Evolutionary conservation across 192 early-diverging fungal genomes (phyloP), one percentile per base, ranked within the genome.

Genomic region (Linnemannia elongata): DNA sequence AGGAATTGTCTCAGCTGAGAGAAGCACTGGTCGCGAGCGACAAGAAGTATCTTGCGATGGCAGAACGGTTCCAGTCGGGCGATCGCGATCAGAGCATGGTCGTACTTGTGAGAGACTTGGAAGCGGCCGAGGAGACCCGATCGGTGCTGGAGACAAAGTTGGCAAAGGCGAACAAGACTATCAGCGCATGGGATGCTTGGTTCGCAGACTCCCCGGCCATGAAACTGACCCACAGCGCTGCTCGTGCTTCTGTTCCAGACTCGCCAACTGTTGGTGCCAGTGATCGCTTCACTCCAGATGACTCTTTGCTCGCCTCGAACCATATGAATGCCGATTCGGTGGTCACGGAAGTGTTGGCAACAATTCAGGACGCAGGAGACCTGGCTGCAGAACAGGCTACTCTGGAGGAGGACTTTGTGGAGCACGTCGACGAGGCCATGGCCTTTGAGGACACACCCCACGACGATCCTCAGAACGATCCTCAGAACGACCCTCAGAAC

Each of bases 341-440:
- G 27, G 27, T 2, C 27, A 35, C 47, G 27, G 74, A 33, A 35
- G 33, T 36, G 13, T 24, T 75, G 54, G 74, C 12, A 7, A 35
- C 49, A 0, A 75, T 75, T 41, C 54, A 60, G 24, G 74, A 75
- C 20, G 74, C 52, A 49, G 74, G 49, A 39, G 15, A 75, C 4
- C 33, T 36, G n/a, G 74, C 30, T 18, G 74, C 20, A 18, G 52
- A 75, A 33, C 52, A 33, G 52, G 45, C 74, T 75, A 10, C 47
- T 38, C 74, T 17, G 36, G 33, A 75, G 5, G 74, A 75, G 33
- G 74, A 52, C 18, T 57, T 75, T 36, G 24, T 57, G 8, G 74
- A 57, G 45, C 15, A 57, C 18, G 33, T 39, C 35, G 74, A 66
- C 24, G 27, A 30, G 60, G 33, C 60, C 27, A 33, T 66, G 27